Evolutionary conservation across 2,329 filamentous ascomycete species (phyloP), one percentile per base, ranked within the genome.

Genomic region (Ophiostoma fasciatum): DNA sequence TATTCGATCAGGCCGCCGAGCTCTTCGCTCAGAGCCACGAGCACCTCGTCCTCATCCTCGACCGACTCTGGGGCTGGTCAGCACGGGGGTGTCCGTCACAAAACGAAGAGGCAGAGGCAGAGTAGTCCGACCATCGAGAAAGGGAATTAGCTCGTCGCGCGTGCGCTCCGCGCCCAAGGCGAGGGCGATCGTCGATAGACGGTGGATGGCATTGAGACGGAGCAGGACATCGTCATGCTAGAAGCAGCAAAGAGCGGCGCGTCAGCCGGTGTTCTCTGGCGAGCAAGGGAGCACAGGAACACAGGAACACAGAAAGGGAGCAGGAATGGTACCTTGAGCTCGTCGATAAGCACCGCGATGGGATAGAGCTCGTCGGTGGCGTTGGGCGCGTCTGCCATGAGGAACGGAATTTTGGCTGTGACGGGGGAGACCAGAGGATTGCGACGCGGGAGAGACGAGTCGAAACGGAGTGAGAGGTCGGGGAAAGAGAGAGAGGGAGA

Each of bases 321-420:
- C n/a, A 20, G 33, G 22, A 26, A 28, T 27, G 61, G 52, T 74
- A 94, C 87, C 83, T 94, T 98, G 55, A 98, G 73, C 74, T 98
- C 90, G 62, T 98, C 90, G 63, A 98, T 98, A 63, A 98, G 78
- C 50, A 98, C 90, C 56, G 92, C 90, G 69, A 98, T 98, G 59
- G 90, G 90, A 63, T 96, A 98, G 55, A 98, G 85, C 78, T 96
- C 92, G 66, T 98, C 90, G 61, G 80, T 92, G 68, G 88, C 77
- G 63, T 79, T 82, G 60, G 78, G 72, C 64, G 79, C 80, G 66
- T 94, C 74, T 63, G 74, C 84, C 88, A 96, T 96, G 60, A 61
- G 72, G 37, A 38, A 31, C 30, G 36, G 39, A 19, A 34, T 30
- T 25, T 23, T 31, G 23, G 15, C 28, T 33, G 33, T 36, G 33